Base-by-base conservation (phyloP, 1,284 basidiomycete species). In the Ustilago nuda region DNA sequence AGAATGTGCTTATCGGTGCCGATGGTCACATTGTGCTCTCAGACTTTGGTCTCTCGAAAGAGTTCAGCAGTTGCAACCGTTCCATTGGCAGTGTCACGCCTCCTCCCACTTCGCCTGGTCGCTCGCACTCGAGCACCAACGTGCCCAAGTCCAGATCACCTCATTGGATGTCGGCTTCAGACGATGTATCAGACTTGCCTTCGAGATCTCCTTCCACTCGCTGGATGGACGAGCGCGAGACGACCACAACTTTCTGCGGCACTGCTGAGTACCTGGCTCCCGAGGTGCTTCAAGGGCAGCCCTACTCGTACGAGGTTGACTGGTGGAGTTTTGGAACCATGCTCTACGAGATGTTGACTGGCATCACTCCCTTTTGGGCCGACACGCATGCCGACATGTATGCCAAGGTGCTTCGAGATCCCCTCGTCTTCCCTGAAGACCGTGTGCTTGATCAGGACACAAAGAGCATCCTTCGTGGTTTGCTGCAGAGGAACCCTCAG, bases 251-350 rank as follows among this genome's bases (percentile, higher is more conserved):
- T 56, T 98, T 98, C 87, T 96, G 98, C 76, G 96, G 96, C 39
- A 99, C 96, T 33, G 96, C 98, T 89, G 95, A 98, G 88, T 98
- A 99, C 89, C 97, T 98, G 84, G 95, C 96, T 48, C 96, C 96
- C 71, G 96, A 98, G 88, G 97, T 99, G 71, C 98, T 99, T 85
- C 93, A 94, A 84, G 95, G 95, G 54, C 91, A 94, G 85, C 95
- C 97, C 15, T 97, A 99, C 87, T 98, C 96, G 50, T 94, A 94
- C 73, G 95, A 97, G 11, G 97, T 99, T 57, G 97, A 99, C 87
- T 99, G 96, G 96, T 98, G 94, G 97, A 99, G 96, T 46, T 89
- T 98, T 61, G 97, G 97, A 46, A 99, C 99, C 82, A 90, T 99
- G 84, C 94, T 99, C 81, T 98, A 97, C 88, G 97, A 99, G 89